Conservation (phyloP, 192 early-diverging fungal genomes). For the Mortierella hygrophila region DNA sequence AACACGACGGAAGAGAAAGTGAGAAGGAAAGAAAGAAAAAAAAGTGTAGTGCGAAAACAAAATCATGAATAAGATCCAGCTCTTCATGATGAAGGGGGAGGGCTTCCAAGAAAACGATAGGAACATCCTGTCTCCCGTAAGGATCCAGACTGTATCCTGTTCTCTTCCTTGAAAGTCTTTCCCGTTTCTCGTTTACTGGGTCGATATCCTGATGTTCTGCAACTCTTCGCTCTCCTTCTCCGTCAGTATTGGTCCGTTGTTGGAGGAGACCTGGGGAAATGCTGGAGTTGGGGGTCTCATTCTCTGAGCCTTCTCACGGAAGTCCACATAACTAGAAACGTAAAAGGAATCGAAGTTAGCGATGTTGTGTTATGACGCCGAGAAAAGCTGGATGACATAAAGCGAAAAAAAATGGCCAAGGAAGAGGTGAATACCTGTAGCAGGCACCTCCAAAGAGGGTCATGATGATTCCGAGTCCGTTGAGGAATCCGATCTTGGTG, state of each 20-base stretch:
- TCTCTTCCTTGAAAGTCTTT: neutral
- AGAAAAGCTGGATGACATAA: no score
- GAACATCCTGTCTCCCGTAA: neutral
- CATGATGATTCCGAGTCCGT: slow-evolving; percentile 70
- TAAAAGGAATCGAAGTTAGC: neutral
- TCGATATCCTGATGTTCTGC: slow-evolving; percentile 50
- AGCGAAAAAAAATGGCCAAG: neutral
- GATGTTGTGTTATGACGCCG: neutral
- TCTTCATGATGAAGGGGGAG: slow-evolving; percentile 4
- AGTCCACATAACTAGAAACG: slow-evolving; percentile 38
- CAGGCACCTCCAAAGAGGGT: slow-evolving; percentile 70
- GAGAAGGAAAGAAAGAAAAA: neutral
- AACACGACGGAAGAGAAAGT: neutral
- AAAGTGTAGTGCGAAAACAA: slow-evolving; percentile 13
- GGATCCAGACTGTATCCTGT: neutral
- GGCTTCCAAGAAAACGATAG: neutral
- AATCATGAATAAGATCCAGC: slow-evolving; percentile 31
- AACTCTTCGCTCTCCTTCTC: slow-evolving; percentile 47
- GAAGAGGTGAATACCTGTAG: slow-evolving; percentile 60
- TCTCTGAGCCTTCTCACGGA: slow-evolving; percentile 44
- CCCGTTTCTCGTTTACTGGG: slow-evolving; percentile 10
- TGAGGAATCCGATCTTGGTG: slow-evolving; percentile 69
- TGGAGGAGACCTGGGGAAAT: slow-evolving; percentile 29
- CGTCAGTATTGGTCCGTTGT: slow-evolving; percentile 32
- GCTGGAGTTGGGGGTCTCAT: slow-evolving; percentile 45